These are phyloP conservation scores for Iberis pinnata DNA, from an alignment of 345 rosid genomes.

Conservation along the genomic window DNA sequence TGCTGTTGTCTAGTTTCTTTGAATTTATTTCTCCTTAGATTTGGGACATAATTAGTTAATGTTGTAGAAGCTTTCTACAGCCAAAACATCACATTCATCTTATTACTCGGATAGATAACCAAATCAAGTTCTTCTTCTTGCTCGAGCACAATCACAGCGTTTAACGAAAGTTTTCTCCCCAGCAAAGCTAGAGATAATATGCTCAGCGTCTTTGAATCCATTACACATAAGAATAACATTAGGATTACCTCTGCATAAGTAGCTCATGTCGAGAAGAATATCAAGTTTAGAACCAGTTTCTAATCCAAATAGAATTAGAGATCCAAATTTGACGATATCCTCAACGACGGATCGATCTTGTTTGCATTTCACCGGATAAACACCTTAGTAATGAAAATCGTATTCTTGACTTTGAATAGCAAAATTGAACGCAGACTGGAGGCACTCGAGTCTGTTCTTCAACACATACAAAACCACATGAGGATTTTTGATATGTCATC, in stretches of 20 bases:
- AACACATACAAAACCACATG: constrained; percentile 63
- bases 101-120: constrained; percentile 56
- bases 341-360: constrained; percentile 85
- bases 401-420: constrained; percentile 58
- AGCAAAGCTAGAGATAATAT: constrained; percentile 65
- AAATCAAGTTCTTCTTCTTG: constrained; percentile 85
- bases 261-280: constrained; percentile 83
- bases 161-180: constrained; percentile 61
- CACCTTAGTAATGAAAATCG: constrained; percentile 78
- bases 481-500: too few relatives aligned
- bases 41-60: too few relatives aligned
- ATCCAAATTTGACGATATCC: constrained; percentile 75
- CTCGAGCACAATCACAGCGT: constrained; percentile 81
- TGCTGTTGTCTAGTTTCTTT: too few relatives aligned
- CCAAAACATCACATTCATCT: constrained; percentile 47
- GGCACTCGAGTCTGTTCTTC: constrained; percentile 71
- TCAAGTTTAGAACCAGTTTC: constrained; percentile 98
- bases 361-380: constrained; percentile 91
- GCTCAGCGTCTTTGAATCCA: constrained; percentile 83
- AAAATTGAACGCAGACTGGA: constrained; percentile 63
- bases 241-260: constrained; percentile 63
- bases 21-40: too few relatives aligned
- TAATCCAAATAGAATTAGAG: constrained; percentile 66
- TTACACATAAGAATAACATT: constrained; percentile 76
- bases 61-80: too few relatives aligned